Evolutionary conservation across 768 basidiomycete genomes (phyloP), one percentile per base, ranked within the genome.

Genomic region (Suillus spraguei): DNA sequence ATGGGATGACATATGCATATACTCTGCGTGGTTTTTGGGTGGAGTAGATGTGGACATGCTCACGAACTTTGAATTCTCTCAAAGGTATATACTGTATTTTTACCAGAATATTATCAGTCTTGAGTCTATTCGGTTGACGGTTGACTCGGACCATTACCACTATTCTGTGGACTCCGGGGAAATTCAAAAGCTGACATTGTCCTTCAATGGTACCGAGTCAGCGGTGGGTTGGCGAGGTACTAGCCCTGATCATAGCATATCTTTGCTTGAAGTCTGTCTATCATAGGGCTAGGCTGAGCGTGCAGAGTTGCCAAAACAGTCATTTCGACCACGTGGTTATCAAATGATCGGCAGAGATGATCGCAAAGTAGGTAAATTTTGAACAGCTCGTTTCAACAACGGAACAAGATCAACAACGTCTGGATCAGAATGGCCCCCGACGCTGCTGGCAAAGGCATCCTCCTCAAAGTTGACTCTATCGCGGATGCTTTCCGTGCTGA

Each of bases 401-500:
- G 22, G 5, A 55, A 14, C n/a, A 38, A 36, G 33, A 36, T 35
- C 55, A 38, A 38, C 36, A 39, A 5, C 55, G 28, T 28, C 28
- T 28, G 28, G 28, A 17, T 24, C 36, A 42, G n/a, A 76, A 49
- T 77, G 77, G 63, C 74, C 52, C 60, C 66, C 28, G 70, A 76
- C 60, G 60, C 69, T 42, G 65, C 69, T 38, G 85, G 87, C 28
- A 91, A 91, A 75, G 91, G 93, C 20, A 74, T 94, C 33, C 83
- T 94, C 6, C 83, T 93, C 69, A 92, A 92, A 67, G 90, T 91
- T 0, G 92, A 94, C 69, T 77, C 84, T 11, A 87, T 96, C 68
- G 89, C 92, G 28, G 81, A 82, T 35, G 75, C 86, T 3, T 95
- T 90, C 71, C 84, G 86, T 14, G 81, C 85, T 50, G 92, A 94